A percentile compares a stretch with the other conserved stretches of the same genome.
These are phyloP conservation scores for Kwoniella heveanensis DNA, from an alignment of 768 basidiomycete species.

Conservation along the genomic window DNA sequence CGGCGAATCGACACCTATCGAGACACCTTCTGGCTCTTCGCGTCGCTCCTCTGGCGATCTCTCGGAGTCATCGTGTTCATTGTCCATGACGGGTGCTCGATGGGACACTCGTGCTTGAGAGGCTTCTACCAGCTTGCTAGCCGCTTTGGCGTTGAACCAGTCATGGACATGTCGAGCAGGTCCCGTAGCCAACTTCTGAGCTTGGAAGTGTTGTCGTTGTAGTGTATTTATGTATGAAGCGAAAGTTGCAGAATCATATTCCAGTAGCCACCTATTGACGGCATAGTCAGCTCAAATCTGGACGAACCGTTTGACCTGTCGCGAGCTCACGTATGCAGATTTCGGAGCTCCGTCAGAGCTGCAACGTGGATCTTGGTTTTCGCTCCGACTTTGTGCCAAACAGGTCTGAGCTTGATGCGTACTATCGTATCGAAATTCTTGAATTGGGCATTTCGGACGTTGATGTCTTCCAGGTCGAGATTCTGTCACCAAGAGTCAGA, in stretches of 20 bases:
- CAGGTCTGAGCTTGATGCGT: conserved; percentile 81
- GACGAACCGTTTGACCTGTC: neutral
- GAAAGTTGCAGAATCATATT: conserved; percentile 88
- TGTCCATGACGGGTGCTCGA: conserved; percentile 42
- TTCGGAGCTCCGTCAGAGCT: conserved; percentile 81
- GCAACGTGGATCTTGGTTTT: conserved; percentile 87
- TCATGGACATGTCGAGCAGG: conserved; percentile 45
- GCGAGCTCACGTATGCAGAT: conserved; percentile 69
- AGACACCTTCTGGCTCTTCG: conserved; percentile 9
- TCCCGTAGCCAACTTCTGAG: conserved; percentile 36
- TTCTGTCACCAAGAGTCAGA: conserved; percentile 58
- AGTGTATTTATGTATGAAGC: conserved; percentile 89
- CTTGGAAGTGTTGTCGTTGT: conserved; percentile 66
- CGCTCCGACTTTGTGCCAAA: conserved; percentile 96
- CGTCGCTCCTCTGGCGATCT: conserved; percentile 1
- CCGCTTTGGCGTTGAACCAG: conserved; percentile 85
- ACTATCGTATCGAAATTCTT: conserved; percentile 87
- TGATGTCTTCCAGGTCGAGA: conserved; percentile 89
- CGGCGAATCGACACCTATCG: conserved; percentile 12
- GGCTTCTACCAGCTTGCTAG: conserved; percentile 66
- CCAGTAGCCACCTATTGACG: conserved; percentile 70
- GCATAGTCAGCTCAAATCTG: conserved; percentile 2
- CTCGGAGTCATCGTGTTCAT: conserved; percentile 32
- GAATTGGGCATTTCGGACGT: conserved; percentile 90
- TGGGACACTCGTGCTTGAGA: conserved; percentile 46